These are phyloP conservation scores for Hyaloperonospora brassicae DNA, from an alignment of 352 stramenopile genomes.

Conservation along the genomic window DNA sequence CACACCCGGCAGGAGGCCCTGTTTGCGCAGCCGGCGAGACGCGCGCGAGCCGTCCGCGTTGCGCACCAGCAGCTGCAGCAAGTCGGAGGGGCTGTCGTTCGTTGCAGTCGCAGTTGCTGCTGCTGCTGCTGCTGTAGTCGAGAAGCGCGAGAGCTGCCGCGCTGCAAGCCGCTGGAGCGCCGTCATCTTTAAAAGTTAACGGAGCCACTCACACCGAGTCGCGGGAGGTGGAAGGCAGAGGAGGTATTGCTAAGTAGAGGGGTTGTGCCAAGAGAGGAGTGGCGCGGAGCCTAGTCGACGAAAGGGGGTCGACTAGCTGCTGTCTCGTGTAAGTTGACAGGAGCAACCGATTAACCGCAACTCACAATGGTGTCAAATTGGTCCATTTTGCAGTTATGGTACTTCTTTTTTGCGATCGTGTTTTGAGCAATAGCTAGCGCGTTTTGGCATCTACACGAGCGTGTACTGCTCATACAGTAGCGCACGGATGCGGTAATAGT, in stretches of 20 bases:
- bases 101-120: conserved; percentile 29
- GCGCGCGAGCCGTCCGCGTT: conserved; percentile 63
- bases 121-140: conserved; percentile 38
- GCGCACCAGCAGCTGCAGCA: conserved; percentile 59
- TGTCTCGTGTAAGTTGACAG: too few relatives aligned
- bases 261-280: not conserved
- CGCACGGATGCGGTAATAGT: conserved; percentile 83
- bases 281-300: too few relatives aligned
- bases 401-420: not conserved
- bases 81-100: conserved; percentile 10
- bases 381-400: too few relatives aligned
- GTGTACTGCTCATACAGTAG: conserved; percentile 86
- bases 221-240: not conserved
- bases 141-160: conserved; percentile 23
- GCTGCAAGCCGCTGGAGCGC: conserved; percentile 37
- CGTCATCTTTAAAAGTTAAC: conserved; percentile 35
- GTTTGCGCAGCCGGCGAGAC: conserved; percentile 71
- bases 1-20: conserved; percentile 70
- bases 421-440: not conserved
- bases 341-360: too few relatives aligned
- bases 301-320: too few relatives aligned
- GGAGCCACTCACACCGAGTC: conserved; percentile 22
- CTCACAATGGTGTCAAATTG: not conserved
- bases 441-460: conserved; percentile 41
- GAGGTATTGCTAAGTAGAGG: not conserved